These are phyloP conservation scores for Kandelia obovata DNA, from an alignment of 345 rosid genomes.

Conservation along the genomic window DNA sequence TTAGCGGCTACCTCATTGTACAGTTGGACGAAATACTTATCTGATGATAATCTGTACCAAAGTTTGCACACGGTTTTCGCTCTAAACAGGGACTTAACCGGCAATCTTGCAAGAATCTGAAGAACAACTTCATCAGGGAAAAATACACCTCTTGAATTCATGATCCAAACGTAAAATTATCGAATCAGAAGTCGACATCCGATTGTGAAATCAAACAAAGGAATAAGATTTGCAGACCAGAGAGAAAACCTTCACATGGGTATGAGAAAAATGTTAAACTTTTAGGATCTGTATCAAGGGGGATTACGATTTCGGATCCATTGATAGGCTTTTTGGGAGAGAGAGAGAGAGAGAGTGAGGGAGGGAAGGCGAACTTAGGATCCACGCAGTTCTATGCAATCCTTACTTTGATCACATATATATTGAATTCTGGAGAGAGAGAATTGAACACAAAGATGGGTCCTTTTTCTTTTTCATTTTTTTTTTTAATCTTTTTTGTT, in stretches of 20 bases:
- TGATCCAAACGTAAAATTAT: conserved; percentile 1
- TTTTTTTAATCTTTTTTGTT: too few species aligned
- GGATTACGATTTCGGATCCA: background rate
- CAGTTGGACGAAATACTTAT: conserved; percentile 49
- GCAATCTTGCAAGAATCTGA: conserved; percentile 70
- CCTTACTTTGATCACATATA: background rate
- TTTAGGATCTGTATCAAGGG: conserved; percentile 1
- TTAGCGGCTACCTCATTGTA: conserved; percentile 51
- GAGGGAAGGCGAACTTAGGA: background rate
- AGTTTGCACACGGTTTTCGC: conserved; percentile 70
- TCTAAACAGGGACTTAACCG: conserved; percentile 60
- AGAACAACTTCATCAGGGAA: conserved; percentile 75
- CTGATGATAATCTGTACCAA: conserved; percentile 60
- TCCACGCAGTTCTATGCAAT: background rate
- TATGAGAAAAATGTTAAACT: background rate
- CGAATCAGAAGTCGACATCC: background rate
- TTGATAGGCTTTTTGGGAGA: background rate
- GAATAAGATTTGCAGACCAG: conserved; percentile 11
- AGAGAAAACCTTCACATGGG: conserved; percentile 2
- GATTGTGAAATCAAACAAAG: background rate
- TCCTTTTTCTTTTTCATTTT: too few species aligned
- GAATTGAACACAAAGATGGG: too few species aligned
- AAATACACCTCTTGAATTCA: conserved; percentile 36
- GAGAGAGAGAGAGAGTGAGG: background rate
- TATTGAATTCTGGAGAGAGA: too few species aligned